phyloP scores from a whole-genome alignment of 768 basidiomycete genomes.

The Amanita molliuscula region DNA sequence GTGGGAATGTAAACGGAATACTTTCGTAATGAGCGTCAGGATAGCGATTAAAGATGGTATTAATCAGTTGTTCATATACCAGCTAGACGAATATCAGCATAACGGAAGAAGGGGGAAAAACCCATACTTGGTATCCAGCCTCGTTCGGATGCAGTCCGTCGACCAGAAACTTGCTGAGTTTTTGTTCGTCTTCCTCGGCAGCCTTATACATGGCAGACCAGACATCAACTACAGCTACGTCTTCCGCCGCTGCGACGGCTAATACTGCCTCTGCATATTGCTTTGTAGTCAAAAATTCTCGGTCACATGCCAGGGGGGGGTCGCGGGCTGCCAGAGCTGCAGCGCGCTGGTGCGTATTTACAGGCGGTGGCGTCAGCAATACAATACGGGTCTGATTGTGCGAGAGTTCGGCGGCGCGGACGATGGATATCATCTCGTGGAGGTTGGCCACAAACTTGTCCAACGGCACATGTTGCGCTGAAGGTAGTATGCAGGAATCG shows the following conservation, averaged over 20 bases:
- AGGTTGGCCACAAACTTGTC: conserved; percentile 57
- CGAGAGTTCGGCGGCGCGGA: conserved; percentile 50
- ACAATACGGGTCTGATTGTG: conserved; percentile 65
- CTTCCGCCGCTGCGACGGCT: conserved; percentile 43
- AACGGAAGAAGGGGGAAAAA: neutral
- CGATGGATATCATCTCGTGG: conserved; percentile 45
- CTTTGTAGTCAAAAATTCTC: conserved; percentile 51
- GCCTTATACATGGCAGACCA: conserved; percentile 70
- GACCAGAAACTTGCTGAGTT: conserved; percentile 38
- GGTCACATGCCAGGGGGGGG: conserved; percentile 44
- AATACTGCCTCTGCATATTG: conserved; percentile 64
- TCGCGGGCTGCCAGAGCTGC: conserved; percentile 38
- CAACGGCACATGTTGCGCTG: conserved; percentile 70
- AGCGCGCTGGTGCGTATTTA: conserved; percentile 51
- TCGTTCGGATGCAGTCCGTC: conserved; percentile 80
- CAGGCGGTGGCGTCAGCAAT: conserved; percentile 79
- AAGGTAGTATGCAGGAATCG: conserved; percentile 61
- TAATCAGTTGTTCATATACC: conserved; percentile 51
- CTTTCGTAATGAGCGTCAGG: conserved; percentile 64
- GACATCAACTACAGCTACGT: conserved; percentile 59
- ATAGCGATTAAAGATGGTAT: conserved; percentile 43
- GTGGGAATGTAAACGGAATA: conserved; percentile 45
- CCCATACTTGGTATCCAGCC: conserved; percentile 62
- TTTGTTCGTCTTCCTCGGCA: conserved; percentile 49
- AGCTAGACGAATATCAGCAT: conserved; percentile 30